These are phyloP conservation scores for Xylariaceae sp. DNA, from an alignment of 2,329 filamentous ascomycete genomes.

Conservation along the genomic window DNA sequence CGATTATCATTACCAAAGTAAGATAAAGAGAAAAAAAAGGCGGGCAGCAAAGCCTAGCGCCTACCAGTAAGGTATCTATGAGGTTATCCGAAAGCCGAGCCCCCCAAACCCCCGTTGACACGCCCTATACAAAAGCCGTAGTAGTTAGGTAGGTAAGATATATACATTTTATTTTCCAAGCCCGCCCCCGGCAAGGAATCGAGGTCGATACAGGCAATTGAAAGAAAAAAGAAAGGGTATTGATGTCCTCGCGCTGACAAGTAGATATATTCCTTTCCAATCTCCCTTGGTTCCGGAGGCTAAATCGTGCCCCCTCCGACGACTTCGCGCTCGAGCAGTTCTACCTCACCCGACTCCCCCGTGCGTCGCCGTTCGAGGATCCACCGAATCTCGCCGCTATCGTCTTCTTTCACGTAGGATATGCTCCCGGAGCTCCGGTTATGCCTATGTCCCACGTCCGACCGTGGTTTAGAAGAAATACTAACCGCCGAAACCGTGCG, in stretches of 20 bases:
- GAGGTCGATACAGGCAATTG: no score
- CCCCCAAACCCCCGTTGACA: no score
- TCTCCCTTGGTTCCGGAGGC: not conserved
- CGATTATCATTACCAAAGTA: no score
- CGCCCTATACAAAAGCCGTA: no score
- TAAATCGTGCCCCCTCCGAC: slow-evolving; percentile 52
- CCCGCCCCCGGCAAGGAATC: no score
- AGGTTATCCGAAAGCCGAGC: no score
- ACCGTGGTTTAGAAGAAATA: slow-evolving; percentile 28
- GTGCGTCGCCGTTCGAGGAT: slow-evolving; percentile 65
- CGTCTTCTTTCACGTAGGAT: slow-evolving; percentile 62
- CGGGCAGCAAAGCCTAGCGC: no score
- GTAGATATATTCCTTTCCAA: not conserved
- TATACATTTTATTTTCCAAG: no score
- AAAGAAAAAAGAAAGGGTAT: no score
- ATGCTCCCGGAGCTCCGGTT: slow-evolving; percentile 62
- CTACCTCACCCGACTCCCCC: slow-evolving; percentile 60
- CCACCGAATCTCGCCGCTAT: slow-evolving; percentile 59
- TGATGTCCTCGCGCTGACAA: not conserved
- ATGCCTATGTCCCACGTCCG: slow-evolving; percentile 36
- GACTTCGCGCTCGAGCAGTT: slow-evolving; percentile 62
- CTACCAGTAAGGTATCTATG: no score
- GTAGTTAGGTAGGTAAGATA: no score
- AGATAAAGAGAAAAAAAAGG: no score
- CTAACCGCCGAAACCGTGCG: slow-evolving; percentile 24